A percentile compares a stretch with the other conserved stretches of the same genome.
Conservation (phyloP, 352 stramenopile genomes). For the Blastocystis sp. region DNA sequence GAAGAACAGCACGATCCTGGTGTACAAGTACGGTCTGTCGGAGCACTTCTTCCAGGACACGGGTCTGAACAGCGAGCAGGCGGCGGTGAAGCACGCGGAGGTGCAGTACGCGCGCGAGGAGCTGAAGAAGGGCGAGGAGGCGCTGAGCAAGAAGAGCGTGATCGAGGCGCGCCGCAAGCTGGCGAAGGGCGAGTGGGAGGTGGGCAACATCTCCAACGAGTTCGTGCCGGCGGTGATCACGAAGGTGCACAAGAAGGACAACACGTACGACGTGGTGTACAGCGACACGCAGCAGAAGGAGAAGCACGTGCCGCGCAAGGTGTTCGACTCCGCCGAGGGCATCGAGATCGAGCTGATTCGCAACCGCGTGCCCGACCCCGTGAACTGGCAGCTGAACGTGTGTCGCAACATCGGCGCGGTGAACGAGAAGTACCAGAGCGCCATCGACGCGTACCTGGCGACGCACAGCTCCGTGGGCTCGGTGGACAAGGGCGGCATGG, state of each 20-base stretch:
- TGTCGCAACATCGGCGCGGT: conserved; percentile 83
- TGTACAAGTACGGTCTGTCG: conserved; percentile 67
- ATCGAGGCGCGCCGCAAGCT: conserved; percentile 27
- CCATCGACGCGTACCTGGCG: conserved; percentile 83
- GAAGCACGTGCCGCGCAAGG: conserved; percentile 82
- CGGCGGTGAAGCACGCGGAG: conserved; percentile 82
- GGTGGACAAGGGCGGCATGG: conserved; percentile 76
- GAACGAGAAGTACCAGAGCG: conserved; percentile 84
- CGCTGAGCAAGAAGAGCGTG: conserved; percentile 35
- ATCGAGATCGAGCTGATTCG: conserved; percentile 79
- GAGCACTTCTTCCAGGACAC: conserved; percentile 86
- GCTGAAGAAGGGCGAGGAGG: neutral
- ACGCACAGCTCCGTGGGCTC: conserved; percentile 77
- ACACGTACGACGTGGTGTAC: conserved; percentile 86
- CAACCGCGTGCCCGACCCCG: conserved; percentile 81
- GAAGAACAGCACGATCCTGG: conserved; percentile 74
- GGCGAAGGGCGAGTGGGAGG: conserved; percentile 41
- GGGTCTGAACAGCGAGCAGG: conserved; percentile 87
- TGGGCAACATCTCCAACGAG: conserved; percentile 50
- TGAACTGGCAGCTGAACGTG: conserved; percentile 84
- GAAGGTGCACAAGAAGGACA: conserved; percentile 80
- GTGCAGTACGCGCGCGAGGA: conserved; percentile 76
- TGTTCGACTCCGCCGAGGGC: conserved; percentile 78
- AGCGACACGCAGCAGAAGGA: conserved; percentile 83
- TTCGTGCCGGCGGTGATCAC: conserved; percentile 76